A percentile compares a stretch with the other conserved stretches of the same genome.
These are phyloP conservation scores for Linum trigynum DNA, from an alignment of 345 rosid genomes.

Conservation along the genomic window DNA sequence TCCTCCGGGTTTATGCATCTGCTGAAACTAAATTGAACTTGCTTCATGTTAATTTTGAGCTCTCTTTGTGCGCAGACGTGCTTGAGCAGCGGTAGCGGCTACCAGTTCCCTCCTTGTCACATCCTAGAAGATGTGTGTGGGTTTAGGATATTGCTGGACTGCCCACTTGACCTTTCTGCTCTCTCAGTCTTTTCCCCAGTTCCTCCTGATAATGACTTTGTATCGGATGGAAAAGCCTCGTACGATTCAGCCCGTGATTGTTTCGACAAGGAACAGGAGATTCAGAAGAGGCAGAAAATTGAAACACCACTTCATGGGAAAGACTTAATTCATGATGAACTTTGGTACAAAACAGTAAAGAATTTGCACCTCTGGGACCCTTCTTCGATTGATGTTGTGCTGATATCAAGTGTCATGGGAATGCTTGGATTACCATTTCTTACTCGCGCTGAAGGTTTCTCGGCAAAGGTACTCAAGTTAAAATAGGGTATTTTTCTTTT, in stretches of 20 bases:
- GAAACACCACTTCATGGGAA: conserved; percentile 32
- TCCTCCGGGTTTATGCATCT: no score
- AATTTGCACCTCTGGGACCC: conserved; percentile 71
- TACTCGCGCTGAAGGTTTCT: conserved; percentile 46
- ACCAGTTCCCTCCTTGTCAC: conserved; percentile 60
- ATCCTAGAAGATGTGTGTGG: conserved; percentile 43
- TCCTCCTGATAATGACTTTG: conserved; percentile 18
- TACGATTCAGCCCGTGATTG: conserved; percentile 9
- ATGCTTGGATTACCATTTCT: conserved; percentile 83
- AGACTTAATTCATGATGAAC: conserved; percentile 49
- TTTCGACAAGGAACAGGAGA: conserved; percentile 17
- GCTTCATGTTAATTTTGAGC: not conserved
- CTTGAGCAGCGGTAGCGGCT: conserved; percentile 62
- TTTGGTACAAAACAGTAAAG: conserved; percentile 72
- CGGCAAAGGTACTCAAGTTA: conserved; percentile 51
- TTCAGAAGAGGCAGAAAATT: conserved; percentile 33
- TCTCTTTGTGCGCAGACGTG: conserved; percentile 53
- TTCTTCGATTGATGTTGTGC: conserved; percentile 63
- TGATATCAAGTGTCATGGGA: conserved; percentile 70
- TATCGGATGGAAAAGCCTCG: conserved; percentile 16
- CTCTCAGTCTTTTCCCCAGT: conserved; percentile 55
- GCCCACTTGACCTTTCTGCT: conserved; percentile 73
- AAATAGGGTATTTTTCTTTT: not conserved
- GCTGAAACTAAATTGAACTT: no score
- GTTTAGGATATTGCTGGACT: conserved; percentile 62